Percentiles rank a stretch among this genome's conserved stretches.
phyloP scores from a whole-genome alignment of 2,329 filamentous ascomycete genomes.

The Paracoccidioides lutzii region DNA sequence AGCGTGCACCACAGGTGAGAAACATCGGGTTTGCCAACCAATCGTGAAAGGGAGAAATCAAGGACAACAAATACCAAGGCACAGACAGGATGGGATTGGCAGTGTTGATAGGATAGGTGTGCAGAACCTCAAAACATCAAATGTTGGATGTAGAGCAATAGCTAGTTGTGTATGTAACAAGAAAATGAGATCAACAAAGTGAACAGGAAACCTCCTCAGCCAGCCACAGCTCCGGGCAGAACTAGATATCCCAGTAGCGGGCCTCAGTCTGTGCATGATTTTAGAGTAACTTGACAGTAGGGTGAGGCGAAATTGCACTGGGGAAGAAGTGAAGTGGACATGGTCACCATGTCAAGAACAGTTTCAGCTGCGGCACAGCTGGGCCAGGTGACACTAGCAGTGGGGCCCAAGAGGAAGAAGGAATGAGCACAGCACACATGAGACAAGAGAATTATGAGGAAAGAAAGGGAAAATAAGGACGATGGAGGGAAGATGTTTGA shows the following conservation, averaged over 20 bases:
- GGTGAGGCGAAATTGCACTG: background rate
- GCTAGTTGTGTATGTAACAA: too few species aligned
- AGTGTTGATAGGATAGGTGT: background rate
- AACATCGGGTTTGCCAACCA: too few species aligned
- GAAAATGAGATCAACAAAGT: too few species aligned
- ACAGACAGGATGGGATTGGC: background rate
- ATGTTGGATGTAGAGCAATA: too few species aligned
- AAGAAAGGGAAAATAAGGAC: background rate
- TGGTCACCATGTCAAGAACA: background rate
- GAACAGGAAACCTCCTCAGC: too few species aligned
- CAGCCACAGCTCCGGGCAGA: too few species aligned
- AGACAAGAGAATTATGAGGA: background rate
- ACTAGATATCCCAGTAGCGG: too few species aligned
- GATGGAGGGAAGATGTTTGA: background rate
- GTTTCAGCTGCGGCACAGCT: background rate
- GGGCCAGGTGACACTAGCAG: background rate
- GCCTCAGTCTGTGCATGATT: too few species aligned
- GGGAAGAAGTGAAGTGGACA: background rate
- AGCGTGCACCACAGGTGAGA: too few species aligned
- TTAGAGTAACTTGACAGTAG: background rate
- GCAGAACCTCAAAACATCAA: too few species aligned
- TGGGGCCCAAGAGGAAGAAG: background rate
- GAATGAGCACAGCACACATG: background rate
- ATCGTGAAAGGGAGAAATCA: too few species aligned
- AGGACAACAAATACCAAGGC: too few species aligned